A percentile compares a stretch with the other conserved stretches of the same genome.
These are phyloP conservation scores for Thuidium tamariscinum DNA, from an alignment of 225 moss, liverwort and hornwort genomes.

Conservation along the genomic window DNA sequence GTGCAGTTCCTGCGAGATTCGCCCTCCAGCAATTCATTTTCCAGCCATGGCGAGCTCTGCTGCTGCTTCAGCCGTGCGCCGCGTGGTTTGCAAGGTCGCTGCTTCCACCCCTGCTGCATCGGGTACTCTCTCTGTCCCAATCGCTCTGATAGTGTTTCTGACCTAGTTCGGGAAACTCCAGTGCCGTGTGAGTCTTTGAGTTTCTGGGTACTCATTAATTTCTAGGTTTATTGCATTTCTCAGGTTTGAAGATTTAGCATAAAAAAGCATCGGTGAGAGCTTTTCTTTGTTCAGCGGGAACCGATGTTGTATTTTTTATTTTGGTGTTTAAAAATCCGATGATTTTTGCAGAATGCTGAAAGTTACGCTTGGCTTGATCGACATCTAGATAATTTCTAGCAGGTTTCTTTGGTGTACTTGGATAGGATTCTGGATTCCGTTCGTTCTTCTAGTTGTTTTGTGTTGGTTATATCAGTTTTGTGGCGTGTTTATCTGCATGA, in stretches of 20 bases:
- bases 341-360: neutral
- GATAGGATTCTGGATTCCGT: neutral
- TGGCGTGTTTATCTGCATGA: neutral
- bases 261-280: neutral
- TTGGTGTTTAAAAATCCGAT: neutral
- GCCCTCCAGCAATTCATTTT: neutral
- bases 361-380: neutral
- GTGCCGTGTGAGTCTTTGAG: neutral
- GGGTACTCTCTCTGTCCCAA: neutral
- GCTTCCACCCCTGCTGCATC: neutral
- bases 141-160: neutral
- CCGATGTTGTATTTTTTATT: neutral
- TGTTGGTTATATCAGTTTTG: neutral
- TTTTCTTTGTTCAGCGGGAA: neutral
- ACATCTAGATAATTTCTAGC: neutral
- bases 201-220: neutral
- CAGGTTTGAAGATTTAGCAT: neutral
- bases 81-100: constrained; percentile 2
- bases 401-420: neutral
- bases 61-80: constrained; percentile 10
- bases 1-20: neutral
- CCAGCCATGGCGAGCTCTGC: constrained; percentile 10
- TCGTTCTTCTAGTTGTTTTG: neutral
- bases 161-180: neutral
- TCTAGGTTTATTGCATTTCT: neutral